Conservation (phyloP, 2,329 filamentous ascomycete species). For the Lasiodiplodia citricola region DNA sequence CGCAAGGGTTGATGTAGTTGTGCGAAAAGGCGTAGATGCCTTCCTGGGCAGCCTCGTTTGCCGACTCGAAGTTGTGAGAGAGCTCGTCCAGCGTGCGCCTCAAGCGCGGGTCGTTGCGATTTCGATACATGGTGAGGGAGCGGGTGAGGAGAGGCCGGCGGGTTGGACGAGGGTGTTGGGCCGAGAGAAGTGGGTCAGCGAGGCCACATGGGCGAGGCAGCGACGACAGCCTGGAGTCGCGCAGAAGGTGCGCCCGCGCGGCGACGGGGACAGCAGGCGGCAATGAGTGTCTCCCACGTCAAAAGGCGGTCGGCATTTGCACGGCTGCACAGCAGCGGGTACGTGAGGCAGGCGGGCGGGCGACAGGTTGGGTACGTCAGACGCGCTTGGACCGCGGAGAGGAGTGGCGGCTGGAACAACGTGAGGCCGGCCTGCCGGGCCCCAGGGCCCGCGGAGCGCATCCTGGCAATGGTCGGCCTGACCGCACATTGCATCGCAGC, state of each 20-base stretch:
- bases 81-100: constrained; percentile 94
- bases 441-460: not conserved
- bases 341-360: constrained; percentile 9
- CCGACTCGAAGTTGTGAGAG: constrained; percentile 85
- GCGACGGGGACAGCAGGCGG: not conserved
- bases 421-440: not conserved
- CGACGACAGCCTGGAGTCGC: not conserved
- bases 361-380: not conserved
- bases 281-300: not conserved
- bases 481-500: not conserved
- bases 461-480: not conserved
- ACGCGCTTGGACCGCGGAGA: constrained; percentile 4
- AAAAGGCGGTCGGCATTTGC: constrained; percentile 20
- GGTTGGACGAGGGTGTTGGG: constrained; percentile 21
- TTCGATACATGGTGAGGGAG: constrained; percentile 58
- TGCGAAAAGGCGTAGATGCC: constrained; percentile 89
- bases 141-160: constrained; percentile 19
- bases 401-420: not conserved
- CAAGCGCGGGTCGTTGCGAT: constrained; percentile 76
- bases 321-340: constrained; percentile 9
- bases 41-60: constrained; percentile 89
- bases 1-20: constrained; percentile 80
- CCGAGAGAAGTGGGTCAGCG: constrained; percentile 26
- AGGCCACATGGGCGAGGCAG: constrained; percentile 18
- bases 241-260: not conserved